Evolutionary conservation across 257 asterid genomes (phyloP).

Genomic region (Rauvolfia tetraphylla): DNA sequence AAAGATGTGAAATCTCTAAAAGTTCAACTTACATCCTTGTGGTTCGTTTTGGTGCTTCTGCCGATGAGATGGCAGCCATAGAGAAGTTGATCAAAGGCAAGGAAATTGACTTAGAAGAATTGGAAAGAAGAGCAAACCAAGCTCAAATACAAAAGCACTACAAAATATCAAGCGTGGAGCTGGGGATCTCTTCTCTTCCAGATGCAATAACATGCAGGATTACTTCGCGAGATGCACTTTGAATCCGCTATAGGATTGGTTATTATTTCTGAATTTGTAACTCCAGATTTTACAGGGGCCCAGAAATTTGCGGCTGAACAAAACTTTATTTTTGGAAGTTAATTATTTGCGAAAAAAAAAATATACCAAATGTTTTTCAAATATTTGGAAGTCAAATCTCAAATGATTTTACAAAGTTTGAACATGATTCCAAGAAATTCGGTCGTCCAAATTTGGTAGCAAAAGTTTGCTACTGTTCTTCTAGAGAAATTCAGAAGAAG

Average conservation of each 20-base stretch:
- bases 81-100: constrained; percentile 62
- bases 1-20: constrained; percentile 85
- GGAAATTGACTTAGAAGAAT: constrained; percentile 68
- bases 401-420: no score
- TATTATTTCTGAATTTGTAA: not conserved
- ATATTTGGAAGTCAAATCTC: no score
- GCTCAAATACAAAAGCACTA: constrained; percentile 83
- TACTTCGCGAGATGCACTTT: constrained; percentile 82
- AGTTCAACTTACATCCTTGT: constrained; percentile 72
- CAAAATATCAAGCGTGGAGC: constrained; percentile 70
- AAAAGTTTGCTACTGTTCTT: no score
- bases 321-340: not conserved
- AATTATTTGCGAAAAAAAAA: constrained; percentile 3
- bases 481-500: no score
- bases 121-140: constrained; percentile 59
- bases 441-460: no score
- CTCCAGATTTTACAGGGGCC: not conserved
- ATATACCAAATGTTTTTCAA: no score
- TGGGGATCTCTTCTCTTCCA: constrained; percentile 67
- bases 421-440: no score
- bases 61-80: constrained; percentile 59
- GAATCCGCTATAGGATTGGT: constrained; percentile 28
- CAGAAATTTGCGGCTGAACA: not conserved
- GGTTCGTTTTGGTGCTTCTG: constrained; percentile 76
- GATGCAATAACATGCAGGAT: constrained; percentile 83